Evolutionary conservation across 495 filamentous ascomycete genomes (phyloP).

Genomic region (Choiromyces venosus): DNA sequence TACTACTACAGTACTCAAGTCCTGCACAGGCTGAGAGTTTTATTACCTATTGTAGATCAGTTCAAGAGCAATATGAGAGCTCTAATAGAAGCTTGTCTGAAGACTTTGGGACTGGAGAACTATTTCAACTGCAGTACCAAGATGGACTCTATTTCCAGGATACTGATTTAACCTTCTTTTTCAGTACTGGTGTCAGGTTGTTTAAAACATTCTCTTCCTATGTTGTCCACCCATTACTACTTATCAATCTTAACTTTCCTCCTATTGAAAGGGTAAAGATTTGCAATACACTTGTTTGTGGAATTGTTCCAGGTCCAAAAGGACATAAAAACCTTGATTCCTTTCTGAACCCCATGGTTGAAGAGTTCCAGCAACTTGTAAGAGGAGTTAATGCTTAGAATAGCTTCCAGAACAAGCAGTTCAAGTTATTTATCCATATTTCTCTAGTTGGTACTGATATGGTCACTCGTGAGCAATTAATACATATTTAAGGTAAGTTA

Average conservation of each 20-base stretch:
- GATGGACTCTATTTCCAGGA: neutral
- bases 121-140: neutral
- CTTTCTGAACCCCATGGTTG: neutral
- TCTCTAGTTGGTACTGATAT: neutral
- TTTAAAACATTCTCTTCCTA: slow-evolving; percentile 1
- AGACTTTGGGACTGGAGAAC: slow-evolving; percentile 7
- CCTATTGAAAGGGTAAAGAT: neutral
- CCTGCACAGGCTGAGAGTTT: neutral
- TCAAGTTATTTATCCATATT: slow-evolving; percentile 1
- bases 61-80: neutral
- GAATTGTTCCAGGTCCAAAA: slow-evolving; percentile 9
- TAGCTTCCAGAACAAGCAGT: neutral
- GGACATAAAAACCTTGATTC: slow-evolving; percentile 6
- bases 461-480: neutral
- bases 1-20: neutral
- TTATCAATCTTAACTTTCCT: slow-evolving; percentile 8
- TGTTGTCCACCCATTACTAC: neutral
- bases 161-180: slow-evolving; percentile 7
- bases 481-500: slow-evolving; percentile 5
- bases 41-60: neutral
- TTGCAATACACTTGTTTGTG: neutral
- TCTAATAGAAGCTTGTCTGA: neutral
- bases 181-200: neutral
- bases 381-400: neutral
- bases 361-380: neutral